Evolutionary conservation across 148 eudicot species (phyloP).

Genomic region (Vaccinium macrocarpon): DNA sequence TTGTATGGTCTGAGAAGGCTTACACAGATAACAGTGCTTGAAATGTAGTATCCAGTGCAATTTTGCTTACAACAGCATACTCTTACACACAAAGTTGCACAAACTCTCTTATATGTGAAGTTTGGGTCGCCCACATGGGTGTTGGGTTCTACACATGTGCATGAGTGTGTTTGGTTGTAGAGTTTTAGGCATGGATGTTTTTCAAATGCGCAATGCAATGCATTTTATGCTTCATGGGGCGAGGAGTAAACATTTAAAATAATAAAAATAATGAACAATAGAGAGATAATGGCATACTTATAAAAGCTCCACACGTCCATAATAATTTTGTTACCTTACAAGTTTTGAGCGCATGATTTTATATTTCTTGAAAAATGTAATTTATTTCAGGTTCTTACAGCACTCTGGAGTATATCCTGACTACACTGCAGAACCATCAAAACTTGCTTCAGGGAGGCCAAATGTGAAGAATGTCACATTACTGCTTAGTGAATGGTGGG

Average conservation of each 20-base stretch:
- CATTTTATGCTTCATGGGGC: neutral
- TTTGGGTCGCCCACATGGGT: neutral
- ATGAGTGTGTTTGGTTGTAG: neutral
- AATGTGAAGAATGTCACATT: conserved; percentile 74
- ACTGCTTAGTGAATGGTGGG: conserved; percentile 75
- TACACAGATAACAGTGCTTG: neutral
- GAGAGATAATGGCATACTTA: neutral
- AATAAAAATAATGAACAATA: neutral
- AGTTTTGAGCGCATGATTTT: neutral
- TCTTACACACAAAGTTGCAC: neutral
- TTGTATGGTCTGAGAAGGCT: neutral
- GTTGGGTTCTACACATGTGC: neutral
- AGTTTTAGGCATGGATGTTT: neutral
- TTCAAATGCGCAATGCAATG: neutral
- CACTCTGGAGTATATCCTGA: conserved; percentile 96
- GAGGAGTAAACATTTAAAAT: neutral
- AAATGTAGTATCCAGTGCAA: neutral
- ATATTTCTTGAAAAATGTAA: conserved; percentile 4
- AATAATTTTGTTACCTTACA: neutral
- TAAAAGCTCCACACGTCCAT: neutral
- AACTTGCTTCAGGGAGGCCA: conserved; percentile 69
- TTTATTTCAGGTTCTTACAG: conserved; percentile 65
- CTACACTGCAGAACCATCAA: conserved; percentile 62
- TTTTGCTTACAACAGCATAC: neutral
- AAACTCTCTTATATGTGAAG: neutral